Evolutionary conservation across 2,329 filamentous ascomycete genomes (phyloP).

Genomic region (Emergomyces pasteurianus): DNA sequence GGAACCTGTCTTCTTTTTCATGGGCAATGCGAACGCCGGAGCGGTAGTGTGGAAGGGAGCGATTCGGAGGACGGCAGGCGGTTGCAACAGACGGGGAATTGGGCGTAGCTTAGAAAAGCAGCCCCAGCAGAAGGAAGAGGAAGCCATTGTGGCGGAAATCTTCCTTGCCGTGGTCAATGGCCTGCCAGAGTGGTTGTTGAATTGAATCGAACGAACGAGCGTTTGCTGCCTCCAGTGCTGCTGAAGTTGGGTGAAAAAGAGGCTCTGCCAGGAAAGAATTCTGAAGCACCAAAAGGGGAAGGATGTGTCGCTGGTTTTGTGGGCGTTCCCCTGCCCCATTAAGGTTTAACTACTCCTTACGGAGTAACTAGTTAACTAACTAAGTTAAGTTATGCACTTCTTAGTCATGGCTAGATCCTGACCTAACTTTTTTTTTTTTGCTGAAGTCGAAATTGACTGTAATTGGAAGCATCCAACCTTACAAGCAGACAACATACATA

Average conservation of each 20-base stretch:
- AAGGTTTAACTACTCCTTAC: too few relatives aligned
- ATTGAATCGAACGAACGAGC: background rate
- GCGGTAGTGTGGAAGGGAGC: constrained; percentile 38
- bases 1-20: constrained; percentile 39
- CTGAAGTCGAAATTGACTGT: background rate
- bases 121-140: constrained; percentile 45
- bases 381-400: background rate
- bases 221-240: background rate
- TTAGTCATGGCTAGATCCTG: background rate
- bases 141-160: constrained; percentile 38
- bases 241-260: background rate
- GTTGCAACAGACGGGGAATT: constrained; percentile 23
- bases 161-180: background rate
- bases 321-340: background rate
- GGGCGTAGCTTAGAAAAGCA: constrained; percentile 42
- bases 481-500: background rate
- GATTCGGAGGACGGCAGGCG: constrained; percentile 33
- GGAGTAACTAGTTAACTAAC: too few relatives aligned
- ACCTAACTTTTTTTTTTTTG: background rate
- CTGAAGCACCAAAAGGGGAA: background rate
- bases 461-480: background rate
- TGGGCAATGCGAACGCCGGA: constrained; percentile 23
- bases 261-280: background rate
- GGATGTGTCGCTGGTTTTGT: background rate
- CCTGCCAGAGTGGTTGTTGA: background rate